Evolutionary conservation across 495 filamentous ascomycete species (phyloP), one percentile per base, ranked within the genome.

Genomic region (Paragyromitra xinjiangensis): DNA sequence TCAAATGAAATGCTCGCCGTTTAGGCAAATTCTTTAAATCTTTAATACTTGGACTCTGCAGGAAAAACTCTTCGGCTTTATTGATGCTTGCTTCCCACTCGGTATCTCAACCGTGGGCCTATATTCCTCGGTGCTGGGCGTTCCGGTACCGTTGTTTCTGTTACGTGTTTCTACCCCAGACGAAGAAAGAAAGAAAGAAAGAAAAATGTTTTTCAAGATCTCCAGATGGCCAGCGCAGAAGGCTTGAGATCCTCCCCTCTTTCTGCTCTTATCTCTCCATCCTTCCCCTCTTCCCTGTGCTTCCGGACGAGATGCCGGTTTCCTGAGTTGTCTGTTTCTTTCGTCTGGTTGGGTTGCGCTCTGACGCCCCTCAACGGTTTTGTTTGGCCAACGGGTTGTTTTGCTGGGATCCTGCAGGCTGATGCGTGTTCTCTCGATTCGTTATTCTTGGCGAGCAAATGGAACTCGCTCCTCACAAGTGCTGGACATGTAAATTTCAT

Each of bases 171-270:
- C 68, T 76, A 16, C 44, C 37, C 24, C n/a, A 39, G 50, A 11
- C 42, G 39, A 29, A 22, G 53, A 63, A 70, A 71, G 29, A 8
- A 16, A 59, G 19, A 29, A 39, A 48, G 40, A 34, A 55, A 39
- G 40, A 71, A 71, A 72, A 55, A 14, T 7, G 14, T 1, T 50
- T 39, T 44, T 72, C 26, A 19, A 71, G 19, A 58, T 48, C 64
- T 66, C 48, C 40, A 65, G 69, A 77, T 73, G 74, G 62, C 69
- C 74, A 77, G 44, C 74, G 69, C 74, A 77, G 69, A 51, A 42
- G 37, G 59, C 59, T 37, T 55, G 26, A 64, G 42, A 40, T 37
- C 39, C 12, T 24, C 29, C 29, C 29, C 29, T 22, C 67, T n/a
- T 22, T 48, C 58, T 64, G 26, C 19, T 65, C 67, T 66, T 72